These are phyloP conservation scores for Fusarium tanahbumbuense DNA, from an alignment of 2,329 filamentous ascomycete genomes.

Conservation along the genomic window DNA sequence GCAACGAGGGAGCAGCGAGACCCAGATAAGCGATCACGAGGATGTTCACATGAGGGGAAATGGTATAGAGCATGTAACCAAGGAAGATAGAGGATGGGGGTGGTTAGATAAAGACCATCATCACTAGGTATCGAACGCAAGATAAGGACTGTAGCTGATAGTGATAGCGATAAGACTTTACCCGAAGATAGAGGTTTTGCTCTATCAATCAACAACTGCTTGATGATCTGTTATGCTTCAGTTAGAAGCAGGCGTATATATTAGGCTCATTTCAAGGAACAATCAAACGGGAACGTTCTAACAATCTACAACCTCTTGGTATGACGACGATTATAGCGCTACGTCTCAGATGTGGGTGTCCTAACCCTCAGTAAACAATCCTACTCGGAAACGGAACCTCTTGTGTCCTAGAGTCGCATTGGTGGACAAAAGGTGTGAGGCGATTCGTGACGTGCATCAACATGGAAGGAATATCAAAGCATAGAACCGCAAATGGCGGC, in stretches of 20 bases:
- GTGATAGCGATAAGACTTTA: slow-evolving; percentile 8
- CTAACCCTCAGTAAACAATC: neutral
- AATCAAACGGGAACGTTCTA: neutral
- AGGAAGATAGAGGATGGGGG: slow-evolving; percentile 15
- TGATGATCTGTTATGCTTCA: too few relatives aligned
- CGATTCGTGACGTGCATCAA: slow-evolving; percentile 18
- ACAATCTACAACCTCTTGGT: neutral
- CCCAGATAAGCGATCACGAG: slow-evolving; percentile 33
- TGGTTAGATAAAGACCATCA: slow-evolving; percentile 17
- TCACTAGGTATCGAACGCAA: neutral
- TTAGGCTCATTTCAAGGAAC: neutral
- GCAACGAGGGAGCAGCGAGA: slow-evolving; percentile 5
- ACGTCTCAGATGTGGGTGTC: neutral
- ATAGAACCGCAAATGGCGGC: neutral
- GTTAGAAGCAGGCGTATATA: neutral
- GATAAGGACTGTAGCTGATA: neutral
- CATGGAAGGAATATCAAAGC: neutral
- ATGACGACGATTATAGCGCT: neutral
- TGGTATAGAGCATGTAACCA: neutral
- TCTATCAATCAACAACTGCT: neutral
- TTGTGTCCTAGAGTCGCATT: slow-evolving; percentile 14
- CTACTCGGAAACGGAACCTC: neutral
- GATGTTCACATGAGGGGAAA: slow-evolving; percentile 12
- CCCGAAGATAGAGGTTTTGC: neutral
- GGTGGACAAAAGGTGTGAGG: slow-evolving; percentile 6